phyloP scores from a whole-genome alignment of 352 stramenopile genomes.

The Pythium grandisporangium region DNA sequence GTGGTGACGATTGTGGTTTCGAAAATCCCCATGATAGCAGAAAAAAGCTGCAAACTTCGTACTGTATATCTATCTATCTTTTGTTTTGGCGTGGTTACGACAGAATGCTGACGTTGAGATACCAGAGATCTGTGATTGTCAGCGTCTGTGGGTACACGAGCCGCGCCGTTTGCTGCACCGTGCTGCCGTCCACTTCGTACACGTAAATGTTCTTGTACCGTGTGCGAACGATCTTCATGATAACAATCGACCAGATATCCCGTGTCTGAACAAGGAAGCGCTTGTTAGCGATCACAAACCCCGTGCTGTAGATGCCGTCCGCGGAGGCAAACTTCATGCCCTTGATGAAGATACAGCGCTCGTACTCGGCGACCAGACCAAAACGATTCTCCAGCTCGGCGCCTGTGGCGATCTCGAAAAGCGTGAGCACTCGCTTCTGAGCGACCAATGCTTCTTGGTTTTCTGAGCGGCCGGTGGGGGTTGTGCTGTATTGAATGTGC shows the following conservation, averaged over 20 bases:
- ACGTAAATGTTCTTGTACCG: conserved; percentile 18
- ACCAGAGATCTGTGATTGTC: conserved; percentile 9
- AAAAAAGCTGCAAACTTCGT: too few species aligned
- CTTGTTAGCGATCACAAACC: conserved; percentile 26
- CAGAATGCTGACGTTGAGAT: conserved; percentile 15
- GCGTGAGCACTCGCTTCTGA: conserved; percentile 15
- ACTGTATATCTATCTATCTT: too few species aligned
- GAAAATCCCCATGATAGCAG: too few species aligned
- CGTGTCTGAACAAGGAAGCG: conserved; percentile 23
- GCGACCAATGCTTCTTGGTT: conserved; percentile 1
- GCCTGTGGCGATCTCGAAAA: conserved; percentile 18
- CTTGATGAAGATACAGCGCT: conserved; percentile 20
- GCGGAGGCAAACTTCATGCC: conserved; percentile 21
- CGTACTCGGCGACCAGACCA: conserved; percentile 16
- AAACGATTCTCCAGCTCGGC: conserved; percentile 13
- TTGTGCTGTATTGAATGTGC: conserved; percentile 2
- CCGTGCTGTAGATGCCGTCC: conserved; percentile 18
- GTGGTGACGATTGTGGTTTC: too few species aligned
- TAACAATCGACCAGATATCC: conserved; percentile 18
- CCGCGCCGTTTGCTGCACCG: conserved; percentile 9
- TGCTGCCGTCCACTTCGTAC: conserved; percentile 17
- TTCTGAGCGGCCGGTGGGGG: conserved; percentile 3
- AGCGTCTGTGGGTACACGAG: conserved; percentile 25
- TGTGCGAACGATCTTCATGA: conserved; percentile 19
- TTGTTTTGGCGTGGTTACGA: conserved; percentile 1